Conservation (phyloP, 441 rosid species). For the Populus hybrid region DNA sequence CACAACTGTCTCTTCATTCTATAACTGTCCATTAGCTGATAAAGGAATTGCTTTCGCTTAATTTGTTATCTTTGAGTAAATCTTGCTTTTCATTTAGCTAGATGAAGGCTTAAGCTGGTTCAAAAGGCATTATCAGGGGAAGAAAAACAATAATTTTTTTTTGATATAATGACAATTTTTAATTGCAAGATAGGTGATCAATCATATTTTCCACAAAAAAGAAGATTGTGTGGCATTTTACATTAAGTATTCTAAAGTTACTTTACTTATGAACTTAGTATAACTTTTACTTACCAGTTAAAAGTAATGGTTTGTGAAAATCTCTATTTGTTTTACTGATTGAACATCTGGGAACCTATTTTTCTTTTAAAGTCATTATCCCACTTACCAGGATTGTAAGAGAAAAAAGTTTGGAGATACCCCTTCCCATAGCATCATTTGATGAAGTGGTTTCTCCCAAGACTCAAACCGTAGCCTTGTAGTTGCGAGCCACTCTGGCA, state of each 20-base stretch:
- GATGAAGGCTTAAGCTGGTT: not conserved
- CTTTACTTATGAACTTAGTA: not conserved
- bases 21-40: not conserved
- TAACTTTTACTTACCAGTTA: not conserved
- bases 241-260: not conserved
- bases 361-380: not conserved
- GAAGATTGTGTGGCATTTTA: not conserved
- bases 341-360: not conserved
- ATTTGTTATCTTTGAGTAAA: slow-evolving; percentile 7
- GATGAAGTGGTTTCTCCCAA: not conserved
- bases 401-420: not conserved
- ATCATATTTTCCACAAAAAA: not conserved
- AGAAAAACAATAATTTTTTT: not conserved
- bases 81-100: not conserved
- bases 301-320: not conserved
- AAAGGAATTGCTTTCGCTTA: not conserved
- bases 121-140: not conserved
- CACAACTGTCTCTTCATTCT: slow-evolving; percentile 20
- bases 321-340: not conserved
- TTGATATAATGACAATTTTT: slow-evolving; percentile 2
- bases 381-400: not conserved
- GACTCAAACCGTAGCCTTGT: not conserved
- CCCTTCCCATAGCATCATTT: not conserved
- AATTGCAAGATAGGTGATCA: not conserved
- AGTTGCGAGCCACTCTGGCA: not conserved